Evolutionary conservation across 2,329 filamentous ascomycete genomes (phyloP).

Genomic region (Plenodomus lindquistii): DNA sequence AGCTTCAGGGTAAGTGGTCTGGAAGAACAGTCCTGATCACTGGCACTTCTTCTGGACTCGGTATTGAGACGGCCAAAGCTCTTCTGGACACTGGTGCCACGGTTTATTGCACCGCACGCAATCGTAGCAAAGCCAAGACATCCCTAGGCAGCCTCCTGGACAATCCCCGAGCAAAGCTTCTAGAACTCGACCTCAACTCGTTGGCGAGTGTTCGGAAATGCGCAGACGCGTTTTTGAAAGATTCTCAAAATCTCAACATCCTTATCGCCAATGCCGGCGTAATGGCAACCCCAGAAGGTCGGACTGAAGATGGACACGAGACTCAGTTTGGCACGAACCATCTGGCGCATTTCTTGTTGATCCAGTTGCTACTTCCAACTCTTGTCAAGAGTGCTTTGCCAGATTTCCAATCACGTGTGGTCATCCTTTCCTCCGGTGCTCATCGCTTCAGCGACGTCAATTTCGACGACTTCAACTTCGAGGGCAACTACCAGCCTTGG

Average conservation of each 20-base stretch:
- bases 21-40: conserved; percentile 32
- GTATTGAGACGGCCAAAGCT: conserved; percentile 39
- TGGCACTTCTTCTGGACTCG: conserved; percentile 28
- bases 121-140: conserved; percentile 15
- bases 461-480: conserved; percentile 46
- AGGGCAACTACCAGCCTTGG: conserved; percentile 45
- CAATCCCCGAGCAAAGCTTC: conserved; percentile 20
- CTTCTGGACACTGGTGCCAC: conserved; percentile 53
- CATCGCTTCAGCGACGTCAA: conserved; percentile 9
- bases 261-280: conserved; percentile 26
- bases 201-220: conserved; percentile 22
- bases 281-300: conserved; percentile 27
- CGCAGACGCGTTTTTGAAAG: conserved; percentile 23
- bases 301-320: conserved; percentile 48
- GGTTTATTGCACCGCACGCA: conserved; percentile 50
- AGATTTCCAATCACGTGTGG: conserved; percentile 43
- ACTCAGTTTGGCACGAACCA: conserved; percentile 59
- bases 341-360: conserved; percentile 59
- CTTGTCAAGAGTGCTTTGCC: conserved; percentile 48
- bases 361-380: conserved; percentile 53
- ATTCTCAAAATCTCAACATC: conserved; percentile 18
- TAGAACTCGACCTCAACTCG: conserved; percentile 28
- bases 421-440: too few relatives aligned
- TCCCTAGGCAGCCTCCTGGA: conserved; percentile 29
- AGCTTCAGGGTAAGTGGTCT: conserved; percentile 11